Evolutionary conservation across 208 protist species (phyloP).

Genomic region (Trypanosoma caninum): DNA sequence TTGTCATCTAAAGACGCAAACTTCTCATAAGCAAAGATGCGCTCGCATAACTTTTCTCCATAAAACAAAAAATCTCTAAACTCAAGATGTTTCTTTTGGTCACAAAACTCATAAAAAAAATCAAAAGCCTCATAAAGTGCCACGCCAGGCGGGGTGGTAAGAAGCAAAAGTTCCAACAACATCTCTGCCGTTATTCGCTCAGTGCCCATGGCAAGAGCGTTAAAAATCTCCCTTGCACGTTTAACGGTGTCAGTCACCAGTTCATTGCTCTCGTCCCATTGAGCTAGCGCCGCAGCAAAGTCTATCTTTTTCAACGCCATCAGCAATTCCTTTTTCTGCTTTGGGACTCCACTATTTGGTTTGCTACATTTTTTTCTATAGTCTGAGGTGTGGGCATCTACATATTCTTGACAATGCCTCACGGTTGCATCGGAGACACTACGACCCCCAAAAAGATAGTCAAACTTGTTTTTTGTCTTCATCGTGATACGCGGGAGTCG

Average conservation of each 20-base stretch:
- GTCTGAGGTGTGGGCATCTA: not conserved
- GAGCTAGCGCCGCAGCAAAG: conserved; percentile 15
- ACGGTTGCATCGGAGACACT: conserved; percentile 1
- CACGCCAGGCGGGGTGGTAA: conserved; percentile 59
- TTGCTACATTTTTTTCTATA: not conserved
- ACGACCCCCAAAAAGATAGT: conserved; percentile 21
- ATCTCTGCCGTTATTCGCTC: conserved; percentile 39
- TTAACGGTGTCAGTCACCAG: not conserved
- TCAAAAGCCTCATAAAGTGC: conserved; percentile 50
- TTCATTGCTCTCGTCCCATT: conserved; percentile 6
- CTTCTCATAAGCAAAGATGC: conserved; percentile 48
- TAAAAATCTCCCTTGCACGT: conserved; percentile 35
- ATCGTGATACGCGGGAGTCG: conserved; percentile 33
- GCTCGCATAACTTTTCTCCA: conserved; percentile 39
- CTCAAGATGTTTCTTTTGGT: conserved; percentile 37
- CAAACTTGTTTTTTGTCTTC: conserved; percentile 28
- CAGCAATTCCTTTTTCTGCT: conserved; percentile 14
- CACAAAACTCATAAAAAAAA: conserved; percentile 72
- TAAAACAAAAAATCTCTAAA: conserved; percentile 56
- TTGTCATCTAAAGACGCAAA: conserved; percentile 41
- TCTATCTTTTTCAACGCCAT: conserved; percentile 21
- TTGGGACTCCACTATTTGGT: not conserved
- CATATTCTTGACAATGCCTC: no score
- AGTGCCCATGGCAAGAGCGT: conserved; percentile 37
- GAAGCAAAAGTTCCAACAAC: conserved; percentile 52